Evolutionary conservation across 345 rosid species (phyloP), one percentile per base, ranked within the genome.

Genomic region (Murraya koenigii): DNA sequence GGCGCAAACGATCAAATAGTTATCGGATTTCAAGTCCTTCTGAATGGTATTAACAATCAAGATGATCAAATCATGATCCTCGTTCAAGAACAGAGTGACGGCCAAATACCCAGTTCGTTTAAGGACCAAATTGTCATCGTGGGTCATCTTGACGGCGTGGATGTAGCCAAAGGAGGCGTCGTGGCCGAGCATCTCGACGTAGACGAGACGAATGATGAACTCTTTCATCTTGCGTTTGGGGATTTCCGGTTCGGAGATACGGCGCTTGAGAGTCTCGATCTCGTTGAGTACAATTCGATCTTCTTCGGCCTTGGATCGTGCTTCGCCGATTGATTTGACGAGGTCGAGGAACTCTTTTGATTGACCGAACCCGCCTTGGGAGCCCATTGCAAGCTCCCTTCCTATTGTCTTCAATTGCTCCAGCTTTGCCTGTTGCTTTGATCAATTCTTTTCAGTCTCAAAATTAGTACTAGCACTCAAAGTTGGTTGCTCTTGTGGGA

Each of bases 141-240:
- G 99, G 1, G 99, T 96, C 99, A 96, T 96, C 86, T 96, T 96
- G 33, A 96, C 99, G 77, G 99, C 97, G 82, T 96, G 97, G 79
- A 96, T 96, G 89, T 96, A 93, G 10, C 98, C 98, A 64, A 96
- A 96, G 8, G 99, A 96, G 63, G 99, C 97, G 78, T 94, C 98
- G 80, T 96, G 98, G 36, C 99, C 99, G 20, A 96, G 89, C 99
- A 96, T 96, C 90, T 96, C 99, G 36, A 96, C 86, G 84, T 94
- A 96, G 61, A 91, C 89, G 38, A 96, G 90, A 3, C 98, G 87
- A 74, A 96, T 88, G 55, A 96, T 91, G 87, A 81, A 92, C 89
- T 96, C 98, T 79, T 96, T 96, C 97, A 96, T 94, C 83, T 94
- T 94, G 71, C 98, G 85, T 73, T 96, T 96, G 39, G 99, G 97